Evolutionary conservation across 2,329 filamentous ascomycete genomes (phyloP).

Genomic region (Septoria petroselini): DNA sequence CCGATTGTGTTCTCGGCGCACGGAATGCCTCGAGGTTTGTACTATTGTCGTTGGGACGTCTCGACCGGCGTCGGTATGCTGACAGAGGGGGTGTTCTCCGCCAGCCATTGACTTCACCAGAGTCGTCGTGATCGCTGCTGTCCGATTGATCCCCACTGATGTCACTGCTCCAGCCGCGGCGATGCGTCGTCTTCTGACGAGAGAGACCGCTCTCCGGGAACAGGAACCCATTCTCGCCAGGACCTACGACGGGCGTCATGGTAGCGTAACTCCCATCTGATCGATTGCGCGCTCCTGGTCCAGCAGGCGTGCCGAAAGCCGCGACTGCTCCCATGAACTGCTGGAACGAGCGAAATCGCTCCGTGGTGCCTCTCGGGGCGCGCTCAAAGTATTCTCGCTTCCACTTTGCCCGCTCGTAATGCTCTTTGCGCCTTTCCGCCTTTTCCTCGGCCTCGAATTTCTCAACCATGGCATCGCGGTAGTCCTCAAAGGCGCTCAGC

Average conservation of each 20-base stretch:
- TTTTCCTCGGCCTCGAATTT: constrained; percentile 36
- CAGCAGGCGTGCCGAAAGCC: constrained; percentile 27
- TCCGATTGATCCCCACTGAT: constrained; percentile 37
- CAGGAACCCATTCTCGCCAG: constrained; percentile 24
- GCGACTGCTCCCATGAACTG: constrained; percentile 32
- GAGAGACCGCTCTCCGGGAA: constrained; percentile 26
- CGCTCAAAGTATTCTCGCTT: constrained; percentile 36
- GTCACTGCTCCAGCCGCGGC: constrained; percentile 36
- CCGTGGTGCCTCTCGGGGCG: constrained; percentile 32
- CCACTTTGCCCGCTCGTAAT: constrained; percentile 35
- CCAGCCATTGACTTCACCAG: constrained; percentile 17
- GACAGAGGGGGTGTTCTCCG: constrained; percentile 16
- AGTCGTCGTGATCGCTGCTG: constrained; percentile 31
- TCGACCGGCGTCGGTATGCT: constrained; percentile 21
- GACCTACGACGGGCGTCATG: constrained; percentile 27
- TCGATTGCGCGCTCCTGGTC: constrained; percentile 25
- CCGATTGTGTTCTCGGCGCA: background rate
- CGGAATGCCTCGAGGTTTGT: constrained; percentile 6
- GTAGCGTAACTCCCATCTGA: constrained; percentile 27
- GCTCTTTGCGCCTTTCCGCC: constrained; percentile 29
- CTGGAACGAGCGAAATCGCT: constrained; percentile 34
- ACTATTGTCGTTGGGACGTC: constrained; percentile 9
- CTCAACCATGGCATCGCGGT: constrained; percentile 34
- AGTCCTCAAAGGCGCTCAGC: constrained; percentile 32
- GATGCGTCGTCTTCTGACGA: constrained; percentile 26